Percentiles rank a stretch among this genome's conserved stretches.
phyloP scores from a whole-genome alignment of 2,329 filamentous ascomycete species.

The Aspergillus viridinutans region DNA sequence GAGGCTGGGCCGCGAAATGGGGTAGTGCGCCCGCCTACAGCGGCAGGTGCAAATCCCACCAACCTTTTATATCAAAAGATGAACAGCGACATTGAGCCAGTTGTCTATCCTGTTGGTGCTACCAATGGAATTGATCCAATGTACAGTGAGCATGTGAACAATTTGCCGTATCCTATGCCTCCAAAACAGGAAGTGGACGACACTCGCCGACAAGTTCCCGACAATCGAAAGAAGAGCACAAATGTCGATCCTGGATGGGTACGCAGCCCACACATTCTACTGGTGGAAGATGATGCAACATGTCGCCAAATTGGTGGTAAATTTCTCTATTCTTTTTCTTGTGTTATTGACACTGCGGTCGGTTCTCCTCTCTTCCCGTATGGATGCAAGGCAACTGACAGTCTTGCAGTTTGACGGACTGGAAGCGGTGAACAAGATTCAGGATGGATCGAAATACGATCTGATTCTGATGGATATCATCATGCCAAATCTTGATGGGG shows the following conservation, averaged over 20 bases:
- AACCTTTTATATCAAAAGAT: constrained; percentile 47
- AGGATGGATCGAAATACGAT: constrained; percentile 60
- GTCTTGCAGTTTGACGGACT: constrained; percentile 72
- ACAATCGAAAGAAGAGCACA: constrained; percentile 58
- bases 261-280: constrained; percentile 70
- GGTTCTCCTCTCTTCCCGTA: constrained; percentile 25
- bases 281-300: constrained; percentile 78
- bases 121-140: constrained; percentile 92
- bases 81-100: constrained; percentile 58
- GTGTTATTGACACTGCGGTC: constrained; percentile 60
- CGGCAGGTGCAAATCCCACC: constrained; percentile 46
- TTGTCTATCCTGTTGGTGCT: constrained; percentile 87
- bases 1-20: constrained; percentile 48
- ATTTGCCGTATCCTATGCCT: constrained; percentile 80
- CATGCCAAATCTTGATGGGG: constrained; percentile 93
- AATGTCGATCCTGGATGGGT: constrained; percentile 62
- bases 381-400: constrained; percentile 3
- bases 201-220: constrained; percentile 43
- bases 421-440: constrained; percentile 85
- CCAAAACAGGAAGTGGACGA: constrained; percentile 57
- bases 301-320: constrained; percentile 64
- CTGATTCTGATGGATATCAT: constrained; percentile 89
- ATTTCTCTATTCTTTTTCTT: constrained; percentile 62
- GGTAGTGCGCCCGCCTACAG: constrained; percentile 39
- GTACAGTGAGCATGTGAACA: constrained; percentile 89